Evolutionary conservation across 805 yeast genomes (phyloP).

Genomic region (Saccharomycopsis synnaedendra): DNA sequence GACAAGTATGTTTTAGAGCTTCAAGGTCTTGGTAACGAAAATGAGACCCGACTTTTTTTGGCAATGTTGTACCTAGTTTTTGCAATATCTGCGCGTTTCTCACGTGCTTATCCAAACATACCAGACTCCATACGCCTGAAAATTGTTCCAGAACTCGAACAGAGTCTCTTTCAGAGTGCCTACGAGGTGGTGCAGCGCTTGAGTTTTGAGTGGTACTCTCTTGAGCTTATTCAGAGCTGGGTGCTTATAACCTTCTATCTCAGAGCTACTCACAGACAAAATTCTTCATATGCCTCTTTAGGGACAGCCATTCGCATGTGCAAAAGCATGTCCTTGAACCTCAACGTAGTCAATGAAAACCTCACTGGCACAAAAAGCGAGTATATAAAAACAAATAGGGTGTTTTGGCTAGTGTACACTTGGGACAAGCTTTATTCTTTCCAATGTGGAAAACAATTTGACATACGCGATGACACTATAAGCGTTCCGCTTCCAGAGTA

Average conservation of each 20-base stretch:
- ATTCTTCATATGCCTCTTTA: constrained; percentile 30
- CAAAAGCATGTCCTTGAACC: constrained; percentile 33
- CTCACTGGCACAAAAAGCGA: constrained; percentile 23
- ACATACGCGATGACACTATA: not conserved
- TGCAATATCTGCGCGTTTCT: constrained; percentile 39
- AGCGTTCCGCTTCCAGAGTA: not conserved
- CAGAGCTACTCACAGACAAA: constrained; percentile 33
- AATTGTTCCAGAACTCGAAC: constrained; percentile 22
- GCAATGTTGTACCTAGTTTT: constrained; percentile 39
- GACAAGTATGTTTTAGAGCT: constrained; percentile 19
- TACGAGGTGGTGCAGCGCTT: constrained; percentile 28
- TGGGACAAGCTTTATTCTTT: constrained; percentile 36
- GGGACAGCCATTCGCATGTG: constrained; percentile 32
- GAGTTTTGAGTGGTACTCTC: constrained; percentile 40
- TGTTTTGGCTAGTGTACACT: constrained; percentile 44
- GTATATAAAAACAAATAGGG: constrained; percentile 33
- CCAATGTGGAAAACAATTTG: constrained; percentile 8
- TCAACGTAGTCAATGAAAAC: constrained; percentile 5
- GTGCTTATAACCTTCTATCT: constrained; percentile 32
- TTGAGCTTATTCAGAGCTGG: constrained; percentile 41
- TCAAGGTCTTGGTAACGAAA: not conserved
- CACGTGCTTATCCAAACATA: too few relatives aligned
- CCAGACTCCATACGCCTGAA: constrained; percentile 22
- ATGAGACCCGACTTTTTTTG: constrained; percentile 27
- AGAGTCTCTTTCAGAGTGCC: constrained; percentile 29